These are phyloP conservation scores for Ophiostoma angusticollis DNA, from an alignment of 2,329 filamentous ascomycete genomes.

Conservation along the genomic window DNA sequence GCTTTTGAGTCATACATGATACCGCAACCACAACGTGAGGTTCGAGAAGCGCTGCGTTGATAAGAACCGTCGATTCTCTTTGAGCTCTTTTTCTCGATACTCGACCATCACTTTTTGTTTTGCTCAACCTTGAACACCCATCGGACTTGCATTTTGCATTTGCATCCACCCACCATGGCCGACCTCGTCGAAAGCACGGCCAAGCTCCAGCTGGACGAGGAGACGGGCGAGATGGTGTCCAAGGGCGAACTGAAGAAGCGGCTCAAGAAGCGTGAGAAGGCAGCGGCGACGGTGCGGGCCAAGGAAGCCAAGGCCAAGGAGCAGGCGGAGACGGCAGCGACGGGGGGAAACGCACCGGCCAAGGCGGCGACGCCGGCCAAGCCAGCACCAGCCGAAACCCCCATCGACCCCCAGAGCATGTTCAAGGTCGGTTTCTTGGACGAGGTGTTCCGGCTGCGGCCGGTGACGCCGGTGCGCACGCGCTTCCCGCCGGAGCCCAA, in stretches of 20 bases:
- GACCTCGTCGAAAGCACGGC: slow-evolving; percentile 36
- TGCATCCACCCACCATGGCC: slow-evolving; percentile 27
- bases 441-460: slow-evolving; percentile 57
- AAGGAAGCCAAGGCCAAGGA: slow-evolving; percentile 18
- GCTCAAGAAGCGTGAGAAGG: slow-evolving; percentile 45
- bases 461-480: slow-evolving; percentile 49
- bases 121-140: too few species aligned
- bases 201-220: slow-evolving; percentile 49
- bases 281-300: slow-evolving; percentile 32
- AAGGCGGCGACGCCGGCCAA: slow-evolving; percentile 16
- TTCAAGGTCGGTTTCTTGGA: slow-evolving; percentile 69
- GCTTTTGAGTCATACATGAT: too few species aligned
- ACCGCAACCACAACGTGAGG: too few species aligned
- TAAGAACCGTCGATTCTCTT: too few species aligned
- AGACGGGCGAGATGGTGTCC: slow-evolving; percentile 53
- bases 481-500: slow-evolving; percentile 83
- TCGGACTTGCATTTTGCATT: too few species aligned
- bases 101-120: too few species aligned
- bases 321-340: slow-evolving; percentile 15
- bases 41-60: too few species aligned
- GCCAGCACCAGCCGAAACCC: slow-evolving; percentile 32
- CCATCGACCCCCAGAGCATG: slow-evolving; percentile 51
- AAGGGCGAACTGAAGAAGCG: slow-evolving; percentile 51
- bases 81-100: too few species aligned
- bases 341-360: slow-evolving; percentile 18